phyloP scores from a whole-genome alignment of 1,284 basidiomycete species.

The Ustilago loliicola region DNA sequence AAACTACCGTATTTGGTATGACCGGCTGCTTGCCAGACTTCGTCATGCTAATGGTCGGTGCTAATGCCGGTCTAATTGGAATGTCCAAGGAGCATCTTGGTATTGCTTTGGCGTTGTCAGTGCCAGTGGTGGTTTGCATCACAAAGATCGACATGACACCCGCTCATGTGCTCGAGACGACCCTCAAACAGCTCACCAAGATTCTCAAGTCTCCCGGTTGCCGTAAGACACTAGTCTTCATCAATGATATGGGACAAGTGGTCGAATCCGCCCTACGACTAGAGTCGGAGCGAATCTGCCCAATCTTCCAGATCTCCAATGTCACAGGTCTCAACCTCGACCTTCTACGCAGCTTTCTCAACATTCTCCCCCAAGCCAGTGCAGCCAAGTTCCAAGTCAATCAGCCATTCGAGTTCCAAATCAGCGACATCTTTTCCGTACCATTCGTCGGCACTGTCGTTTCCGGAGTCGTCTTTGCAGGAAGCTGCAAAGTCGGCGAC shows the following conservation, averaged over 20 bases:
- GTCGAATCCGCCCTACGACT: slow-evolving; percentile 63
- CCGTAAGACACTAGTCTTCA: slow-evolving; percentile 68
- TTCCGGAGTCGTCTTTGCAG: slow-evolving; percentile 82
- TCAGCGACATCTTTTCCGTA: slow-evolving; percentile 75
- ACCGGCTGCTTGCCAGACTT: slow-evolving; percentile 95
- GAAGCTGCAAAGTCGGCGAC: slow-evolving; percentile 73
- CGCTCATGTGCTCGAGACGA: slow-evolving; percentile 87
- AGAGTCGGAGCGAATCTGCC: slow-evolving; percentile 77
- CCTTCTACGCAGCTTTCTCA: slow-evolving; percentile 72
- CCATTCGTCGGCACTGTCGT: slow-evolving; percentile 96
- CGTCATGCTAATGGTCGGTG: slow-evolving; percentile 94
- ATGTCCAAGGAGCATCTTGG: slow-evolving; percentile 96
- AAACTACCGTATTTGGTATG: slow-evolving; percentile 94
- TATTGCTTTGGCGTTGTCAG: slow-evolving; percentile 90
- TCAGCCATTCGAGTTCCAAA: slow-evolving; percentile 83
- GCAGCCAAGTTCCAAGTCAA: slow-evolving; percentile 71
- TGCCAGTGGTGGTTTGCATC: slow-evolving; percentile 92
- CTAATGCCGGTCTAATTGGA: slow-evolving; percentile 92
- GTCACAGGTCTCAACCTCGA: slow-evolving; percentile 93
- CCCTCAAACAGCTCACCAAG: slow-evolving; percentile 91
- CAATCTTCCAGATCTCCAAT: slow-evolving; percentile 93
- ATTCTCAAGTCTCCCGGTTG: slow-evolving; percentile 94
- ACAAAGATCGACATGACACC: slow-evolving; percentile 99
- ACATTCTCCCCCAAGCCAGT: slow-evolving; percentile 66
- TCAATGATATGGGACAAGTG: slow-evolving; percentile 54